Evolutionary conservation across 257 asterid genomes (phyloP).

Genomic region (Anisodus tanguticus): DNA sequence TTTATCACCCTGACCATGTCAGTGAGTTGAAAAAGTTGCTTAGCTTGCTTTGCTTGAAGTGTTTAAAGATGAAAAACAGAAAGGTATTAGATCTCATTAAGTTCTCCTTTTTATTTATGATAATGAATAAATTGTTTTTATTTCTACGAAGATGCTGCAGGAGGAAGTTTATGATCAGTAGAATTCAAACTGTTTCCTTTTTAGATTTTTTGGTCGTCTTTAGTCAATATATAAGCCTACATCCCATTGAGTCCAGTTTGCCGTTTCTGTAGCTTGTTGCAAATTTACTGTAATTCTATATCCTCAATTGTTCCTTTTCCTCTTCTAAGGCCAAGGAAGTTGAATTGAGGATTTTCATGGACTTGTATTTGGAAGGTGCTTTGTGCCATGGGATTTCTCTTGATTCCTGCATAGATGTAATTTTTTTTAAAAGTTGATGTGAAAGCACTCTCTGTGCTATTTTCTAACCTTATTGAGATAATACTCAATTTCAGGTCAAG

Average conservation of each 20-base stretch:
- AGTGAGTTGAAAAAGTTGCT: constrained; percentile 72
- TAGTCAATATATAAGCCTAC: neutral
- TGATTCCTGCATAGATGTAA: neutral
- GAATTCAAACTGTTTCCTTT: neutral
- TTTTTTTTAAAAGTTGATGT: neutral
- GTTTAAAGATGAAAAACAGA: constrained; percentile 73
- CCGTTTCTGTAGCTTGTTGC: neutral
- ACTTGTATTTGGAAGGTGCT: constrained; percentile 16
- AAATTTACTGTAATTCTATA: neutral
- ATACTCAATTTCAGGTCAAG: constrained; percentile 60
- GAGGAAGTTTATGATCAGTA: constrained; percentile 8
- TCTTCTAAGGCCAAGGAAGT: neutral
- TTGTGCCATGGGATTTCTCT: neutral
- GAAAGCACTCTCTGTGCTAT: neutral
- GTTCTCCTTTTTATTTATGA: neutral
- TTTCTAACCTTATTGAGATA: constrained; percentile 32
- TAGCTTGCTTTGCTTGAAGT: constrained; percentile 79
- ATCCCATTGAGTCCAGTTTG: neutral
- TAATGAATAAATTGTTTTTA: constrained; percentile 17
- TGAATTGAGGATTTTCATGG: neutral
- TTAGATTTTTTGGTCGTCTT: neutral
- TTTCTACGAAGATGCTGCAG: neutral
- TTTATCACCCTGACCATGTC: constrained; percentile 95
- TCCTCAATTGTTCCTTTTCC: neutral
- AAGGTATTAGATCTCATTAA: constrained; percentile 56